Evolutionary conservation across 2,329 filamentous ascomycete species (phyloP).

Genomic region (Clonostachys sp.): DNA sequence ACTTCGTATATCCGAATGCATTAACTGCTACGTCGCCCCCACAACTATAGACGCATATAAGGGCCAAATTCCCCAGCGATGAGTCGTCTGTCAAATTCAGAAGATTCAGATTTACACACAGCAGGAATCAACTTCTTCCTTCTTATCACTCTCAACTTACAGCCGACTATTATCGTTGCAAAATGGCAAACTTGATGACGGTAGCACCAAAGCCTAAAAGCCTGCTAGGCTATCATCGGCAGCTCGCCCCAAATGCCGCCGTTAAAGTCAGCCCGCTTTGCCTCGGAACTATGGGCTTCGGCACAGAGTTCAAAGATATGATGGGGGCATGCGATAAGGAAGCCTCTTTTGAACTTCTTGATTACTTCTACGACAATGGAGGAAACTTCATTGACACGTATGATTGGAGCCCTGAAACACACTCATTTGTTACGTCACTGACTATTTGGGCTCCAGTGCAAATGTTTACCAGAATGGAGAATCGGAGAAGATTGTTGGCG

Average conservation of each 20-base stretch:
- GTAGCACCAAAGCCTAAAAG: background rate
- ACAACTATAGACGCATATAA: no score
- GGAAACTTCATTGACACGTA: constrained; percentile 59
- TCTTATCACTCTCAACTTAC: no score
- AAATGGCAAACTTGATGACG: no score
- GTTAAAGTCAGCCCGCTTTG: constrained; percentile 36
- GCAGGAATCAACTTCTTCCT: no score
- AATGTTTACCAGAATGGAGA: constrained; percentile 44
- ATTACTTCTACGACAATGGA: constrained; percentile 46
- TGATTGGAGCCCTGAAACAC: no score
- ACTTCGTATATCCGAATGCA: no score
- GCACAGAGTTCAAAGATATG: constrained; percentile 27
- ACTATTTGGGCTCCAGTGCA: constrained; percentile 6
- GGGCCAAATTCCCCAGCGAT: no score
- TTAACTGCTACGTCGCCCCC: no score
- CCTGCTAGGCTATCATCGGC: background rate
- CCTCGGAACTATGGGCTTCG: constrained; percentile 40
- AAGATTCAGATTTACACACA: no score
- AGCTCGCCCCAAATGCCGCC: constrained; percentile 28
- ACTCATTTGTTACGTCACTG: no score
- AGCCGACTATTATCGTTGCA: no score
- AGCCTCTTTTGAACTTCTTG: constrained; percentile 46
- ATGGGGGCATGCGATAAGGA: constrained; percentile 49
- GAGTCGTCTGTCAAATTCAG: no score
- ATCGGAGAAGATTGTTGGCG: constrained; percentile 43